These are phyloP conservation scores for Tetrastigma voinierianum DNA, from an alignment of 164 flowering plant species.

Conservation along the genomic window DNA sequence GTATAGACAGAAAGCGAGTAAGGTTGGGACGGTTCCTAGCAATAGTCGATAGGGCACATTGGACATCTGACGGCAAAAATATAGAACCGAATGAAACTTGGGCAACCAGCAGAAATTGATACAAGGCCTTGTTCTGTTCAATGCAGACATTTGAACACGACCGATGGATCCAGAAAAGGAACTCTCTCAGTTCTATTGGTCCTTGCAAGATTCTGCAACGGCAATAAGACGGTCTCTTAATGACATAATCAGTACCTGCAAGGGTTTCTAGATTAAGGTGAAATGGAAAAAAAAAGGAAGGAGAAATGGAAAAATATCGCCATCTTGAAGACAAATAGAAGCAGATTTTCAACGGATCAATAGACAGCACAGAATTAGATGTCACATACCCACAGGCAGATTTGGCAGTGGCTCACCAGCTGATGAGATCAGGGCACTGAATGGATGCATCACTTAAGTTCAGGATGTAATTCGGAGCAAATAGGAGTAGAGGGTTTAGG, in stretches of 20 bases:
- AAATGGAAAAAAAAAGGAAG: not conserved
- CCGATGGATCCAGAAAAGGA: slow-evolving; percentile 84
- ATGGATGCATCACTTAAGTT: slow-evolving; percentile 76
- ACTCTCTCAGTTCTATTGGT: slow-evolving; percentile 68
- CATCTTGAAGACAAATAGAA: not conserved
- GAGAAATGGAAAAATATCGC: too few relatives aligned
- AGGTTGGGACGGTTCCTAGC: slow-evolving; percentile 70
- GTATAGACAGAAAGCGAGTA: slow-evolving; percentile 79
- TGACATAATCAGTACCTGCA: slow-evolving; percentile 74
- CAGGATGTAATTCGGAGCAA: slow-evolving; percentile 68
- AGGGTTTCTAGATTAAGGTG: slow-evolving; percentile 15
- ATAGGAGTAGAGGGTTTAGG: slow-evolving; percentile 59
- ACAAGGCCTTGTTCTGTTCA: slow-evolving; percentile 85
- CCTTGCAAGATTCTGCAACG: slow-evolving; percentile 60
- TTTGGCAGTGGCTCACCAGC: slow-evolving; percentile 64
- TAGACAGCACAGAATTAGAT: too few relatives aligned
- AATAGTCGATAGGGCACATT: slow-evolving; percentile 64
- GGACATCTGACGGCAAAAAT: slow-evolving; percentile 86
- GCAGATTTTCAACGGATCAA: not conserved
- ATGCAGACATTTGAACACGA: slow-evolving; percentile 45
- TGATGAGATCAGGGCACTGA: slow-evolving; percentile 56
- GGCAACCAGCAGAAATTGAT: slow-evolving; percentile 72
- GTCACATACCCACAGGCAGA: slow-evolving; percentile 62
- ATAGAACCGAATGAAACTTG: slow-evolving; percentile 82
- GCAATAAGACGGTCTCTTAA: slow-evolving; percentile 68